Base-by-base conservation (phyloP, 73 alveolate species). In the Symbiodinium natans region DNA sequence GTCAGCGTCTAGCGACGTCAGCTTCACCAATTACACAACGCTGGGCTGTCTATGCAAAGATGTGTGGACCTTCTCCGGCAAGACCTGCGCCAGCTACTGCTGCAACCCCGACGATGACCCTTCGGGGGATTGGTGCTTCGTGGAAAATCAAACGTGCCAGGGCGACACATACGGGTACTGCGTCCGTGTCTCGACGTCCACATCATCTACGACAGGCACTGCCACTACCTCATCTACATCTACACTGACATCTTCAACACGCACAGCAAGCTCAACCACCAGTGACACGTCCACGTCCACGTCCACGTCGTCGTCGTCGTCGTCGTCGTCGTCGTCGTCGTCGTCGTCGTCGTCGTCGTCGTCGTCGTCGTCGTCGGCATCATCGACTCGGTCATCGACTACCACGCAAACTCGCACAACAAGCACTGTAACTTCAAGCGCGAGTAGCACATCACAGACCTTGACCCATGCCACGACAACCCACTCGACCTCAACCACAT, bases 61-160 rank as follows among this genome's bases (percentile, higher is more conserved):
- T 3, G 42, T 10, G 33, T 74, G 84, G 84, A n/a, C 43, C 31
- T 74, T 31, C 42, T 0, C 3, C 3, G 48, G 48, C 84, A 74
- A 9, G 13, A 17, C 29, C 42, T 74, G 84, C 42, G 23, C 17
- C 33, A 34, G 31, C 6, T 33, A 34, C n/a, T 74, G 84, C 29
- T 74, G 84, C 46, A 74, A 74, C 29, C 84, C 84, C 6, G 84
- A 74, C 41, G 42, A 29, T 34, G 84, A 74, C 27, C 25, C n/a
- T 74, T 23, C 25, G 11, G 84, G 84, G 13, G 43, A n/a, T 15
- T 74, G 84, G 84, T 74, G 84, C 31, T 74, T 74, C 84, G 84
- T 74, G 25, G 41, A 15, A 15, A 74, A 74, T 33, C 36, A 25
- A 9, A 33, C 41, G 17, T 74, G 84, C 27, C 43, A 74, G 29